These are phyloP conservation scores for Misopates orontium DNA, from an alignment of 257 asterid genomes.

Conservation along the genomic window DNA sequence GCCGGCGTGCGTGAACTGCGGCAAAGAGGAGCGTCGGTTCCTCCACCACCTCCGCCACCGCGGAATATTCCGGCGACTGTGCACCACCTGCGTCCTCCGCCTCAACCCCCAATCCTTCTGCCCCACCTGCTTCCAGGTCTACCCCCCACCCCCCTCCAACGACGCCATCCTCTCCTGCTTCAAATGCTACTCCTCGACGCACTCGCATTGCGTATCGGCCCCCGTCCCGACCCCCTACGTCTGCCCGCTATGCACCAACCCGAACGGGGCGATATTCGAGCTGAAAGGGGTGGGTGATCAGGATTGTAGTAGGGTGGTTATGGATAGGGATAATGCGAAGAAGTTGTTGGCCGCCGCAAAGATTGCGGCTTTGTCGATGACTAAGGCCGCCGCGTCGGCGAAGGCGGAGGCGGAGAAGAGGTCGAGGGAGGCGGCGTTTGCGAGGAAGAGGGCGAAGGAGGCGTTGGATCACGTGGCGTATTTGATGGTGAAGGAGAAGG, in stretches of 20 bases:
- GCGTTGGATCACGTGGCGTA: constrained; percentile 61
- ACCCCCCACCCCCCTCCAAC: constrained; percentile 51
- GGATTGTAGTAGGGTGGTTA: constrained; percentile 48
- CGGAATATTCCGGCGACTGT: constrained; percentile 62
- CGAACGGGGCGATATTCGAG: constrained; percentile 43
- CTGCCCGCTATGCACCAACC: constrained; percentile 70
- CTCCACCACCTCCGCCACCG: constrained; percentile 83
- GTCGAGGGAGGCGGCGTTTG: constrained; percentile 68
- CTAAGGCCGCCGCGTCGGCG: constrained; percentile 54
- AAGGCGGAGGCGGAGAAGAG: constrained; percentile 66
- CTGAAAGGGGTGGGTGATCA: constrained; percentile 34
- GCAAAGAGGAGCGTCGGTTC: constrained; percentile 53
- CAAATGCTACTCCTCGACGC: constrained; percentile 72
- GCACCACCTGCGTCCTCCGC: constrained; percentile 90
- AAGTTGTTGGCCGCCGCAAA: constrained; percentile 71
- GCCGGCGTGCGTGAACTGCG: constrained; percentile 63
- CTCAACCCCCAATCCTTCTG: constrained; percentile 78
- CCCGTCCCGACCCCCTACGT: constrained; percentile 52
- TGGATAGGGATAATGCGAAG: constrained; percentile 65
- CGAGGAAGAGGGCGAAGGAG: constrained; percentile 75
- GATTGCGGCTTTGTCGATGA: constrained; percentile 60
- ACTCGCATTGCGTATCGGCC: constrained; percentile 50
- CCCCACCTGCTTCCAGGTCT: constrained; percentile 78
- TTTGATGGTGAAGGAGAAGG: constrained; percentile 54
- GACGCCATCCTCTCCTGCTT: constrained; percentile 52